phyloP scores from a whole-genome alignment of 1,284 basidiomycete species.

The Leccinum pallidistipes region DNA sequence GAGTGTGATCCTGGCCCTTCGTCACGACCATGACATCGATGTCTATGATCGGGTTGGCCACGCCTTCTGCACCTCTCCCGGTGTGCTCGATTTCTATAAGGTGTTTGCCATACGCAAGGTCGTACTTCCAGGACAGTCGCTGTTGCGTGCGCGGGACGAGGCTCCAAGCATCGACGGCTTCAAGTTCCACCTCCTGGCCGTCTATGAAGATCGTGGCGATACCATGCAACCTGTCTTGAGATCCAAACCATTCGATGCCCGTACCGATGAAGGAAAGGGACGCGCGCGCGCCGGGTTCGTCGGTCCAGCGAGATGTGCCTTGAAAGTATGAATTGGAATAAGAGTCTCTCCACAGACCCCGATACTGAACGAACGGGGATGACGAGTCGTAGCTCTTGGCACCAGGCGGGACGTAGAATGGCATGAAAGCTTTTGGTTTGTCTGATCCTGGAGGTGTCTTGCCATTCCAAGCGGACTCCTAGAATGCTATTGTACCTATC shows the following conservation, averaged over 20 bases:
- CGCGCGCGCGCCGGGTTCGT: slow-evolving; percentile 49
- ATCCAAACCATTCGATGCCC: slow-evolving; percentile 77
- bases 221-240: slow-evolving; percentile 53
- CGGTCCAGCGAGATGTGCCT: slow-evolving; percentile 52
- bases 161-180: slow-evolving; percentile 50
- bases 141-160: slow-evolving; percentile 50
- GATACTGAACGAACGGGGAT: slow-evolving; percentile 61
- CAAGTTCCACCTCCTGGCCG: slow-evolving; percentile 38
- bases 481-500: slow-evolving; percentile 38
- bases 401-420: slow-evolving; percentile 73
- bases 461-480: slow-evolving; percentile 66
- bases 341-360: slow-evolving; percentile 55
- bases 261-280: slow-evolving; percentile 65
- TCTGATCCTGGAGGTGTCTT: slow-evolving; percentile 53
- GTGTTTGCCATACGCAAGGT: slow-evolving; percentile 54
- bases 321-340: slow-evolving; percentile 52
- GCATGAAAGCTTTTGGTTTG: slow-evolving; percentile 48
- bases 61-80: slow-evolving; percentile 41
- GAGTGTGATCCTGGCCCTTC: slow-evolving; percentile 29
- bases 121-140: slow-evolving; percentile 61
- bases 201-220: slow-evolving; percentile 59
- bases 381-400: slow-evolving; percentile 67
- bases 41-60: slow-evolving; percentile 43
- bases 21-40: slow-evolving; percentile 71
- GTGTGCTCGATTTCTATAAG: slow-evolving; percentile 63